phyloP scores from a whole-genome alignment of 495 filamentous ascomycete species.

The Aspergillus taichungensis region DNA sequence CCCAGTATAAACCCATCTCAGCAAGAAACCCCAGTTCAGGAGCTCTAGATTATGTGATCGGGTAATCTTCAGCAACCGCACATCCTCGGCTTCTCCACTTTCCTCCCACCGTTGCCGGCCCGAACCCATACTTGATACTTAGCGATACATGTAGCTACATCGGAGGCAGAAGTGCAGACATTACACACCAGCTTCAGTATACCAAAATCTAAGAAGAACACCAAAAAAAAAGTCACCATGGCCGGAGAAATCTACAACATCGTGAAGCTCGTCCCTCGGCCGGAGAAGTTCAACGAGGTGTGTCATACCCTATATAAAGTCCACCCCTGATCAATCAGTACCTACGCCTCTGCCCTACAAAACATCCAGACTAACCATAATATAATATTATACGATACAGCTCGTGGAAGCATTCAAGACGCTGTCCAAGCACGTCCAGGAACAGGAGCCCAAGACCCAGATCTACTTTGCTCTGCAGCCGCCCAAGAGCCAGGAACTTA shows the following conservation, averaged over 20 bases:
- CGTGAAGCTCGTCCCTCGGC: conserved; percentile 3
- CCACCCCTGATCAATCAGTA: background rate
- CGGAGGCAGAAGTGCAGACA: no score
- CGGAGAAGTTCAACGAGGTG: conserved; percentile 3
- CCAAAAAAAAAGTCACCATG: background rate
- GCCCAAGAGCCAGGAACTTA: background rate
- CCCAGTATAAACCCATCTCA: no score
- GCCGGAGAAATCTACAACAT: conserved; percentile 3
- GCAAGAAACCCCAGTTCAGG: no score
- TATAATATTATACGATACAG: background rate
- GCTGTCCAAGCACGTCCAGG: background rate
- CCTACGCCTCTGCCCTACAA: no score
- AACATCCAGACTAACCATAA: no score
- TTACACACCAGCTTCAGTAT: no score
- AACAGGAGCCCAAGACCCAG: conserved; percentile 2
- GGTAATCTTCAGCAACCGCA: background rate
- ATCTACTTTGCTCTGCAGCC: conserved; percentile 3
- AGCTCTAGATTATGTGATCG: no score
- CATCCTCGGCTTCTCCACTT: conserved; percentile 3
- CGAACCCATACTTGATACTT: no score
- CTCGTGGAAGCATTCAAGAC: background rate
- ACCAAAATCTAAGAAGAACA: no score
- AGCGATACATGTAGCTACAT: no score
- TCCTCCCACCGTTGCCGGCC: background rate
- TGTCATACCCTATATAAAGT: background rate